Evolutionary conservation across 2,329 filamentous ascomycete species (phyloP), one percentile per base, ranked within the genome.

Genomic region (Verticillium albo-atrum): DNA sequence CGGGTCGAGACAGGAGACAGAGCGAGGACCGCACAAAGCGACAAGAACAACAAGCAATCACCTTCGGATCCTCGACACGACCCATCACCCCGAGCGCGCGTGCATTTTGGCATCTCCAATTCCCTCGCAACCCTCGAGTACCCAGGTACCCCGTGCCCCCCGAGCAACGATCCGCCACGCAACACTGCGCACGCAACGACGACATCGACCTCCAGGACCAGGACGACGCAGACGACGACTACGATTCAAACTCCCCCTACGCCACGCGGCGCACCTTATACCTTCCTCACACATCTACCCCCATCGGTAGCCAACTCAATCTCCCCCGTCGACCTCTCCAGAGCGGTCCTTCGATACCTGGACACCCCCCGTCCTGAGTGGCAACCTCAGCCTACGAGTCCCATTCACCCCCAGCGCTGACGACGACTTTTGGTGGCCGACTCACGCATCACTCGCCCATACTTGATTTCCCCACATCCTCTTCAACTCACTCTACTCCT

Each of bases 341-440:
- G 28, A 20, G 7, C 4, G 23, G 28, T 23, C 52, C 34, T 20
- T 54, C 51, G 25, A 47, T 7, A n/a, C 25, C 23, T 17, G 20
- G 34, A 37, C 35, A 42, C 9, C 28, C 37, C 34, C 42, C 42
- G 20, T 50, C 20, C 50, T 37, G 23, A 17, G 47, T 58, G 50
- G 57, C 57, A 54, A 42, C 30, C 51, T n/a, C 7, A 54, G 32
- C 32, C 57, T 47, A 59, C 61, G 57, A 53, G 50, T 58, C 54
- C 23, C 37, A 15, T 30, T 50, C 56, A 55, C 14, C 25, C n/a
- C 37, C 51, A 17, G 26, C 54, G 56, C 51, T 57, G 56, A 60
- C 60, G 60, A 60, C 56, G 52, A 64, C 61, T 51, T 25, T 47
- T 47, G 42, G 42, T 47, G 10, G n/a, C 42, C 42, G 42, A 47